Conservation (phyloP, 768 basidiomycete species). For the Naganishia vaughanmartiniae region DNA sequence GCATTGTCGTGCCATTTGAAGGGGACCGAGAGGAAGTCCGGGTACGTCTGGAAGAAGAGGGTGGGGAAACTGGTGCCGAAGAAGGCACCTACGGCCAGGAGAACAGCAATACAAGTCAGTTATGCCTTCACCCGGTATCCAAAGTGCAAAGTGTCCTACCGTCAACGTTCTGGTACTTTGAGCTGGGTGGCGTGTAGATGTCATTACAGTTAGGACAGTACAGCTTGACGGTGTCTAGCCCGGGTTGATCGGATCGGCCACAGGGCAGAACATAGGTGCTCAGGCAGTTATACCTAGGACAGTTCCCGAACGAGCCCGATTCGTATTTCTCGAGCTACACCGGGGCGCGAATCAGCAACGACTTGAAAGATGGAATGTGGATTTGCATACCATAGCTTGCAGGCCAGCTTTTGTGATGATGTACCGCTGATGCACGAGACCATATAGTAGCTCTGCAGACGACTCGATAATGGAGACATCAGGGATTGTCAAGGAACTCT, state of each 20-base stretch:
- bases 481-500: slow-evolving; percentile 92
- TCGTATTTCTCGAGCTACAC: slow-evolving; percentile 92
- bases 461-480: slow-evolving; percentile 98
- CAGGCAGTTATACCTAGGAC: slow-evolving; percentile 91
- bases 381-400: slow-evolving; percentile 74
- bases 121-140: not conserved
- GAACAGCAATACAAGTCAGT: not conserved
- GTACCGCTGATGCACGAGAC: slow-evolving; percentile 94
- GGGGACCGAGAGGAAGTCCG: slow-evolving; percentile 87
- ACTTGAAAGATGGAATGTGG: not conserved
- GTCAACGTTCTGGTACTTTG: slow-evolving; percentile 91
- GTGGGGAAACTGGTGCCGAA: slow-evolving; percentile 99
- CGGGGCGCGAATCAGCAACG: not conserved
- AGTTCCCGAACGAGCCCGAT: slow-evolving; percentile 80
- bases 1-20: slow-evolving; percentile 59
- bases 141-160: slow-evolving; percentile 59
- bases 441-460: slow-evolving; percentile 94
- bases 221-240: slow-evolving; percentile 93
- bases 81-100: slow-evolving; percentile 71
- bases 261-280: slow-evolving; percentile 87
- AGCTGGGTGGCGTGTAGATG: slow-evolving; percentile 91
- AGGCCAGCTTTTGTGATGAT: slow-evolving; percentile 92
- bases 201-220: slow-evolving; percentile 98
- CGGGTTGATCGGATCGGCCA: slow-evolving; percentile 91
- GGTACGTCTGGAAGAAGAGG: slow-evolving; percentile 96